phyloP scores from a whole-genome alignment of 1,139 yeast species.

The Debaryomycetaceae sp. region DNA sequence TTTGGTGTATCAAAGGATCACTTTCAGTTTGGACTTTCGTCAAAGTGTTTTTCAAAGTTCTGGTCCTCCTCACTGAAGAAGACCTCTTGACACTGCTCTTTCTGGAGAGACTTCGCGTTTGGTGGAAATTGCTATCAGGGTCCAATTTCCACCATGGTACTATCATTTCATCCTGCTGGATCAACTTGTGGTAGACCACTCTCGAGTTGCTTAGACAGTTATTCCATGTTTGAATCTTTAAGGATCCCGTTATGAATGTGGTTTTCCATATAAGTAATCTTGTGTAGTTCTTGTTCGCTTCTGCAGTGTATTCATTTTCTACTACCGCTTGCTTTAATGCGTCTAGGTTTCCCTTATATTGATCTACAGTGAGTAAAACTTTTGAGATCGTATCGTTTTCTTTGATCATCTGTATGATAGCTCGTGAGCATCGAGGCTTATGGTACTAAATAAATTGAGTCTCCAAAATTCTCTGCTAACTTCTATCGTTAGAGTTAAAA shows the following conservation, averaged over 20 bases:
- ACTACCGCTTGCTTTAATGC: constrained; percentile 29
- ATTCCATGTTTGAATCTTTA: constrained; percentile 37
- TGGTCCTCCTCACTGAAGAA: constrained; percentile 3
- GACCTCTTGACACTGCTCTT: constrained; percentile 12
- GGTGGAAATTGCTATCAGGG: constrained; percentile 28
- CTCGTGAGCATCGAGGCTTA: neutral
- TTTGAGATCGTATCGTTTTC: constrained; percentile 39
- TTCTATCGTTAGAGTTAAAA: neutral
- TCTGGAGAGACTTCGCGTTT: constrained; percentile 14
- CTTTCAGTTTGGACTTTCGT: neutral
- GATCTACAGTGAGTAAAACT: constrained; percentile 37
- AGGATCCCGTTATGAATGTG: constrained; percentile 35
- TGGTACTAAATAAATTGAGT: neutral
- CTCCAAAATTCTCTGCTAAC: neutral
- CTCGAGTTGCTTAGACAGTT: constrained; percentile 27
- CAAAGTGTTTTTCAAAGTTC: constrained; percentile 10
- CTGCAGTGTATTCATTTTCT: constrained; percentile 31
- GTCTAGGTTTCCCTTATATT: constrained; percentile 32
- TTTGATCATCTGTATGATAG: constrained; percentile 16
- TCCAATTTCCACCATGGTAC: constrained; percentile 41
- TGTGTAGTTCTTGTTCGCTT: constrained; percentile 19
- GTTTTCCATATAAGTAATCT: constrained; percentile 41
- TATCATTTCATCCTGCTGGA: constrained; percentile 28
- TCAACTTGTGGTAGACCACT: constrained; percentile 36
- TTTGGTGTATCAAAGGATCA: constrained; percentile 12